Evolutionary conservation across 768 basidiomycete genomes (phyloP).

Genomic region (Trametes elegans): DNA sequence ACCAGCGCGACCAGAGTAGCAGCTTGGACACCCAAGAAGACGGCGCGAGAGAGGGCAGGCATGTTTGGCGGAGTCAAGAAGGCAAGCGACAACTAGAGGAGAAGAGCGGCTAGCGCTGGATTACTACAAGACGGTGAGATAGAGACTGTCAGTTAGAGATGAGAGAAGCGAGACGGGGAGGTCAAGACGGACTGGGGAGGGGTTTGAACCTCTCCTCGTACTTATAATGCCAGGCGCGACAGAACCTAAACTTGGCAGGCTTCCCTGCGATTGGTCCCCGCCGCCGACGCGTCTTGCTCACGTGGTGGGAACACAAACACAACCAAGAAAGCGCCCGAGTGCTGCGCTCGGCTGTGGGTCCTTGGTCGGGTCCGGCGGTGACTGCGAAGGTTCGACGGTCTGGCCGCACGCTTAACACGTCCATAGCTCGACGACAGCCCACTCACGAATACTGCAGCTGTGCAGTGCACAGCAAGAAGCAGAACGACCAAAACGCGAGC

Average conservation of each 20-base stretch:
- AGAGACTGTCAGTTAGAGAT: constrained; percentile 17
- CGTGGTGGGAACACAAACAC: constrained; percentile 12
- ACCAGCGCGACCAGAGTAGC: constrained; percentile 38
- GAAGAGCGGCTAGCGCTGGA: constrained; percentile 20
- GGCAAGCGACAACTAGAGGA: constrained; percentile 4
- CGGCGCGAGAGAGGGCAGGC: constrained; percentile 37
- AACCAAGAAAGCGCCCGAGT: background rate
- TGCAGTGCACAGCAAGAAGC: too few relatives aligned
- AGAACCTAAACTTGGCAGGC: constrained; percentile 21
- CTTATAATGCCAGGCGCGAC: constrained; percentile 24
- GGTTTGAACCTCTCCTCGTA: constrained; percentile 1
- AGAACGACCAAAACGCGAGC: background rate
- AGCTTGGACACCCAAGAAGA: constrained; percentile 41
- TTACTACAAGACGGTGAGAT: constrained; percentile 18
- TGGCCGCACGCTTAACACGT: too few relatives aligned
- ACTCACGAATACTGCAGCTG: background rate
- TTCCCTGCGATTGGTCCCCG: constrained; percentile 22
- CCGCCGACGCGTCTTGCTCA: constrained; percentile 17
- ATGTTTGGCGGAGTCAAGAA: constrained; percentile 20
- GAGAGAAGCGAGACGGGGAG: constrained; percentile 16
- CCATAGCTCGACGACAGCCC: too few relatives aligned
- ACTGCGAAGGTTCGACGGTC: too few relatives aligned
- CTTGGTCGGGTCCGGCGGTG: too few relatives aligned
- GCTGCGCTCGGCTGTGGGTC: too few relatives aligned
- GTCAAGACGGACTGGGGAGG: constrained; percentile 19